phyloP scores from a whole-genome alignment of 495 filamentous ascomycete genomes.

The Hyaloscypha finlandica region DNA sequence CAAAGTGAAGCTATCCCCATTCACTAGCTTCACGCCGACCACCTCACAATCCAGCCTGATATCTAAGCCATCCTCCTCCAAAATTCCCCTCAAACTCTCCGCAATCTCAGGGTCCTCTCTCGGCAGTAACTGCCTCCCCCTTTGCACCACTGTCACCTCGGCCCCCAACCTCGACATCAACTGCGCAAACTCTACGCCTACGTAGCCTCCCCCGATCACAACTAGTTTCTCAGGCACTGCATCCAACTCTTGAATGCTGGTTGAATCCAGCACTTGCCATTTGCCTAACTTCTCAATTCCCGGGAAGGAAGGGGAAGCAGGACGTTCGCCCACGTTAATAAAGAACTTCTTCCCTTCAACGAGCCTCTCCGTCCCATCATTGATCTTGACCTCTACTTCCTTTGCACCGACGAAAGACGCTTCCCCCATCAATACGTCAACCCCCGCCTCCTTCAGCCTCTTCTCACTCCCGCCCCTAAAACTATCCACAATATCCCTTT shows the following conservation, averaged over 20 bases:
- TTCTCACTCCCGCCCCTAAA: conserved; percentile 48
- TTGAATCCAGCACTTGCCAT: conserved; percentile 47
- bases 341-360: conserved; percentile 45
- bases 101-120: conserved; percentile 48
- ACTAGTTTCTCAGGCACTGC: conserved; percentile 49
- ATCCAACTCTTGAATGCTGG: conserved; percentile 46
- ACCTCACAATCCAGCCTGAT: conserved; percentile 38
- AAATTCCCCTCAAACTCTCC: conserved; percentile 37
- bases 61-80: conserved; percentile 43
- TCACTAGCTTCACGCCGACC: conserved; percentile 15
- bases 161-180: conserved; percentile 48
- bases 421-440: conserved; percentile 50
- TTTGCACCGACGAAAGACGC: conserved; percentile 41
- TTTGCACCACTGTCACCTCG: conserved; percentile 48
- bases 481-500: conserved; percentile 52
- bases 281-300: conserved; percentile 38
- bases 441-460: conserved; percentile 38
- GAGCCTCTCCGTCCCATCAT: conserved; percentile 30
- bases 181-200: conserved; percentile 55
- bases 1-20: conserved; percentile 14
- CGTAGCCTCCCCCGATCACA: conserved; percentile 51
- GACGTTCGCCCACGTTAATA: conserved; percentile 49
- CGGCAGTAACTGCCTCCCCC: conserved; percentile 42
- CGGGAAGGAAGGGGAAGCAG: conserved; percentile 36
- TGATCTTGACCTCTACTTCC: conserved; percentile 35